Percentiles rank a stretch among this genome's conserved stretches.
Evolutionary conservation across 768 basidiomycete genomes (phyloP).

Genomic region (Auriscalpium vulgare): DNA sequence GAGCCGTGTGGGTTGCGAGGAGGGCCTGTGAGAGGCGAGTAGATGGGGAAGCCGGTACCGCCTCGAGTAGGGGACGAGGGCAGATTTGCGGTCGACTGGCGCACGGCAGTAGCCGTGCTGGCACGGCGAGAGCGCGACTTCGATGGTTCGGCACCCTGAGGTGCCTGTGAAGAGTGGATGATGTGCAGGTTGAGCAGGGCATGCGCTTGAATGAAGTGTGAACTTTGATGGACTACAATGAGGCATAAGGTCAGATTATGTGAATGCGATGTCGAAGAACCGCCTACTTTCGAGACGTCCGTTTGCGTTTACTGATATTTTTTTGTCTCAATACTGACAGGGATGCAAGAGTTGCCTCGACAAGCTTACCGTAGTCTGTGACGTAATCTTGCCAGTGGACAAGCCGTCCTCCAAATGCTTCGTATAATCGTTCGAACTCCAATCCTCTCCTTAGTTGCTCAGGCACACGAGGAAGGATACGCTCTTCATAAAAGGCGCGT

Average conservation of each 20-base stretch:
- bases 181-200: slow-evolving; percentile 79
- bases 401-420: slow-evolving; percentile 78
- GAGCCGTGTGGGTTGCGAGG: slow-evolving; percentile 19
- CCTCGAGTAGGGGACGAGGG: slow-evolving; percentile 14
- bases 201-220: slow-evolving; percentile 82
- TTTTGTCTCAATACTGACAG: neutral
- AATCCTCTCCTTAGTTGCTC: slow-evolving; percentile 45
- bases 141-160: slow-evolving; percentile 21
- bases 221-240: slow-evolving; percentile 60
- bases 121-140: slow-evolving; percentile 18
- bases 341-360: neutral
- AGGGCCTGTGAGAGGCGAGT: slow-evolving; percentile 25
- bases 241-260: neutral
- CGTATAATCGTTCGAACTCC: slow-evolving; percentile 66
- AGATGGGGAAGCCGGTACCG: slow-evolving; percentile 28
- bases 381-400: slow-evolving; percentile 80
- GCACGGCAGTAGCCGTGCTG: slow-evolving; percentile 17
- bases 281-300: slow-evolving; percentile 63
- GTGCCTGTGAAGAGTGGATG: slow-evolving; percentile 69
- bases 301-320: slow-evolving; percentile 55
- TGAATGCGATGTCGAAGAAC: neutral
- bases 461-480: slow-evolving; percentile 61
- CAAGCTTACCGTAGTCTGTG: slow-evolving; percentile 54
- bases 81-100: slow-evolving; percentile 15
- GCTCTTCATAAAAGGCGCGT: slow-evolving; percentile 54